Evolutionary conservation across 2,329 filamentous ascomycete species (phyloP).

Genomic region (Beauveria brongniartii): DNA sequence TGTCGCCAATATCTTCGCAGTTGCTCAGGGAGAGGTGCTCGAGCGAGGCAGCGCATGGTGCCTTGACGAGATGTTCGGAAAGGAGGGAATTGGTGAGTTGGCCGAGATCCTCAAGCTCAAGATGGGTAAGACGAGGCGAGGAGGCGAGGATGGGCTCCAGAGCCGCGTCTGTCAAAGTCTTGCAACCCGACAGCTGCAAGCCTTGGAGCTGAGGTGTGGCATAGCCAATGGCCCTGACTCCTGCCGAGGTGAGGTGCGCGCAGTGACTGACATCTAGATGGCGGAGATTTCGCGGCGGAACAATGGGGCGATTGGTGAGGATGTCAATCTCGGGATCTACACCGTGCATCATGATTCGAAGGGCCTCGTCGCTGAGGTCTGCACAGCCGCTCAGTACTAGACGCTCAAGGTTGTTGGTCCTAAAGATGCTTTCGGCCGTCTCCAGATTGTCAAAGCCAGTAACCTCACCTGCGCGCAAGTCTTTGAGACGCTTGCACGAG

Average conservation of each 20-base stretch:
- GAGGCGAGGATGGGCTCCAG: conserved; percentile 67
- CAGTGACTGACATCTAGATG: conserved; percentile 84
- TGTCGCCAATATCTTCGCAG: conserved; percentile 78
- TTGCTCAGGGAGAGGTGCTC: conserved; percentile 83
- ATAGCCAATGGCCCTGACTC: conserved; percentile 63
- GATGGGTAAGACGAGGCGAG: conserved; percentile 68
- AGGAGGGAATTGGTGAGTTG: conserved; percentile 69
- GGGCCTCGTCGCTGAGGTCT: conserved; percentile 65
- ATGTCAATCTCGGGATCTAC: conserved; percentile 70
- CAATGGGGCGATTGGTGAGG: conserved; percentile 66
- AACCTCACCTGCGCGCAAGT: conserved; percentile 76
- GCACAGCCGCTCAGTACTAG: conserved; percentile 73
- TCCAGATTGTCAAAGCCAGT: conserved; percentile 67
- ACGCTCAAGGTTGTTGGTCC: conserved; percentile 73
- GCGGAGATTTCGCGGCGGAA: conserved; percentile 68
- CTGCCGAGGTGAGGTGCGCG: conserved; percentile 59
- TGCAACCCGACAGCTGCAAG: conserved; percentile 72
- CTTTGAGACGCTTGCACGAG: conserved; percentile 63
- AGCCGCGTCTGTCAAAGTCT: conserved; percentile 63
- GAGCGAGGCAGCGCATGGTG: conserved; percentile 63
- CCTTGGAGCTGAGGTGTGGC: conserved; percentile 75
- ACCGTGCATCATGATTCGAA: conserved; percentile 70
- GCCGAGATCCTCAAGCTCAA: conserved; percentile 82
- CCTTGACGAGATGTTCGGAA: conserved; percentile 62
- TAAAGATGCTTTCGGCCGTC: conserved; percentile 67